Evolutionary conservation across 768 basidiomycete species (phyloP), one percentile per base, ranked within the genome.

Genomic region (Agrocybe praecox): DNA sequence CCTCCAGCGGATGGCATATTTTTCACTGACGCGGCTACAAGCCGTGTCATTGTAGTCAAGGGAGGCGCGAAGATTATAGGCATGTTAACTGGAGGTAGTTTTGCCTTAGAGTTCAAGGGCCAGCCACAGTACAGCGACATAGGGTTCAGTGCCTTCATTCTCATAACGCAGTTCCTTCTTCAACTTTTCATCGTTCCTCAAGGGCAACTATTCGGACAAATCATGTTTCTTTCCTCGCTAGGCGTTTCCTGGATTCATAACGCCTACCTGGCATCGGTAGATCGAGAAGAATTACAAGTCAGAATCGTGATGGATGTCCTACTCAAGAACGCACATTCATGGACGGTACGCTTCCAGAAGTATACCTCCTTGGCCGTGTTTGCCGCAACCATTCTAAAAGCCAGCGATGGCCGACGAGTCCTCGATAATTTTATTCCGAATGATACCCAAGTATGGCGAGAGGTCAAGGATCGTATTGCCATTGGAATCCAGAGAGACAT

Each of bases 121-220:
- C 55, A 51, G 18, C 55, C 57, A 5, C 19, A 49, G 18, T 56
- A 62, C 18, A 52, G 53, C 33, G 19, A 46, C 9, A 59, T 62
- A 52, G 61, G 61, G 9, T 46, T 52, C 22, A 53, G 57, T 44
- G 48, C 57, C 18, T 49, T 62, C 18, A 11, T 42, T 32, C 61
- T 62, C 21, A 46, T 52, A 19, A 17, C 53, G 10, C 61, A 62
- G 17, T 58, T 56, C 19, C 49, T 62, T 18, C 46, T 53, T 11
- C 61, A 62, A n/a, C 46, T 62, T 17, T 54, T 62, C 45, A 55
- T 62, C 45, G 43, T 62, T 43, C 61, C 58, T 6, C 55, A 54
- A 18, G 61, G 55, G 1, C 23, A 23, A n/a, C 56, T 62, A 26
- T 40, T 52, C 2, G 61, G 61, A 1, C 61, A 62, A 46, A 53